phyloP scores from a whole-genome alignment of 2,329 filamentous ascomycete species.

The Aschersonia sp. region DNA sequence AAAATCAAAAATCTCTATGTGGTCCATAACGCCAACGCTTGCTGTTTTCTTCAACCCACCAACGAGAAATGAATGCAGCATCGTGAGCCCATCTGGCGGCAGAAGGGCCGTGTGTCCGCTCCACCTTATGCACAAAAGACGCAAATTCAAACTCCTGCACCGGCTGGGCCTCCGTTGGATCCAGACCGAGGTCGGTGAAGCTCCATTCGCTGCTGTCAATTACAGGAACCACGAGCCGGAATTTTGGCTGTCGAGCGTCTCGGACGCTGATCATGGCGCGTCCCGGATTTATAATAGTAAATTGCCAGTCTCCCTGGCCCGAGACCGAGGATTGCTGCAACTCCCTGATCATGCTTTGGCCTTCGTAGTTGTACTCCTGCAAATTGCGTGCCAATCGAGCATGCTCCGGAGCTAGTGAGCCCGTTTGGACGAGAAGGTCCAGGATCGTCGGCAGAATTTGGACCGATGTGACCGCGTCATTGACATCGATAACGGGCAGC shows the following conservation, averaged over 20 bases:
- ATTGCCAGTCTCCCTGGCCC: slow-evolving; percentile 17
- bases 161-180: slow-evolving; percentile 13
- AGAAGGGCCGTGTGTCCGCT: slow-evolving; percentile 9
- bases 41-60: slow-evolving; percentile 20
- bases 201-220: slow-evolving; percentile 16
- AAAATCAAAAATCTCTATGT: background rate
- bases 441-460: slow-evolving; percentile 19
- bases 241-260: slow-evolving; percentile 14
- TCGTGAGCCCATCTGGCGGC: slow-evolving; percentile 17
- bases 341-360: slow-evolving; percentile 18
- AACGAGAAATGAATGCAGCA: slow-evolving; percentile 17
- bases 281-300: slow-evolving; percentile 18
- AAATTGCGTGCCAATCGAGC: slow-evolving; percentile 9
- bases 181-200: slow-evolving; percentile 13
- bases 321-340: slow-evolving; percentile 8
- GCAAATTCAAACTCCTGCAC: slow-evolving; percentile 12
- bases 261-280: slow-evolving; percentile 18
- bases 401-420: slow-evolving; percentile 10
- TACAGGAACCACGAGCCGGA: slow-evolving; percentile 17
- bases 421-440: slow-evolving; percentile 18
- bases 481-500: slow-evolving; percentile 16
- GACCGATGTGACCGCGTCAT: slow-evolving; percentile 16
- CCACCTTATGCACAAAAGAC: slow-evolving; percentile 9
- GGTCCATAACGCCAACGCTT: slow-evolving; percentile 16
- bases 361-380: slow-evolving; percentile 18